Percentiles rank a stretch among this genome's conserved stretches.
Conservation (phyloP, 1,139 yeast species). For the Candida mesenterica region DNA sequence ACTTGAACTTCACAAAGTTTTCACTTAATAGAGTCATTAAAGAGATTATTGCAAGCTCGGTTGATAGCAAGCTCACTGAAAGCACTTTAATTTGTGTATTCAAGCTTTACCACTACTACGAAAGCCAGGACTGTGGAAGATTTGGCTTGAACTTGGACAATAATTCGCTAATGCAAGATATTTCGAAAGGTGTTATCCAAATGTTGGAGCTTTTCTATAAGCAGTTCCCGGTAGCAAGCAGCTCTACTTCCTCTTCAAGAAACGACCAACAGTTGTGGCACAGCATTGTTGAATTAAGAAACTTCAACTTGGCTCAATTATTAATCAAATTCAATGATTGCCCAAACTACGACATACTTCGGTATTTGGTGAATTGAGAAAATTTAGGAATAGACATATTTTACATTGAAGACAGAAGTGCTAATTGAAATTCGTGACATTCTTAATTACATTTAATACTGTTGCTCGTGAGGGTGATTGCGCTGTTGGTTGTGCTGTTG, state of each 20-base stretch:
- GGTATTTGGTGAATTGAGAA: not conserved
- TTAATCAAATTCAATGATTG: conserved; percentile 18
- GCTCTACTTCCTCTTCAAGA: not conserved
- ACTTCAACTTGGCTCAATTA: conserved; percentile 17
- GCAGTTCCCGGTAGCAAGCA: not conserved
- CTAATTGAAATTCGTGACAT: conserved; percentile 2
- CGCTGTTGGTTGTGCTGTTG: conserved; percentile 6
- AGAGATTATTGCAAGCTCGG: conserved; percentile 1
- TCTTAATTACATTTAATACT: conserved; percentile 4
- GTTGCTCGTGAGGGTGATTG: conserved; percentile 4
- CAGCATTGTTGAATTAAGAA: conserved; percentile 18
- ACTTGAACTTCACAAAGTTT: conserved; percentile 3
- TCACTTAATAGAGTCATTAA: conserved; percentile 2
- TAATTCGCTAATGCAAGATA: conserved; percentile 10
- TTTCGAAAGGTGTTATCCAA: conserved; percentile 11
- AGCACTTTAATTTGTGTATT: conserved; percentile 6
- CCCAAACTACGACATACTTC: conserved; percentile 12
- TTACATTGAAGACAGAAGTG: not conserved
- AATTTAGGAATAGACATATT: too few relatives aligned
- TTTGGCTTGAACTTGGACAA: conserved; percentile 10
- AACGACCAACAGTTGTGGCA: conserved; percentile 19
- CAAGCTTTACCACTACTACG: conserved; percentile 11
- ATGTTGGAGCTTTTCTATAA: conserved; percentile 14
- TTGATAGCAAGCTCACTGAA: conserved; percentile 3
- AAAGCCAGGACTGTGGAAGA: conserved; percentile 9